Base-by-base conservation (phyloP, 495 filamentous ascomycete genomes). In the Glonium stellatum region DNA sequence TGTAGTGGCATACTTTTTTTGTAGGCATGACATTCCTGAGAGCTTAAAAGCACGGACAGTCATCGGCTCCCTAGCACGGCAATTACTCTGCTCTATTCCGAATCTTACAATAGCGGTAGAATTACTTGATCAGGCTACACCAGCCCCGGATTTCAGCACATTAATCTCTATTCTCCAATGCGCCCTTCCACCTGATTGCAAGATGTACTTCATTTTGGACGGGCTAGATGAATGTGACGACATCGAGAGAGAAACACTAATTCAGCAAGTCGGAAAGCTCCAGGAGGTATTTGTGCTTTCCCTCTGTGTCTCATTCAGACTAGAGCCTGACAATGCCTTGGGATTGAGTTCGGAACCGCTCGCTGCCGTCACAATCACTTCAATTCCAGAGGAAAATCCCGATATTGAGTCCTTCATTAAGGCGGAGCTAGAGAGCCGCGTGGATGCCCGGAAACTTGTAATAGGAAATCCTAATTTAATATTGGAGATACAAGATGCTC, bases 1-100 rank as follows among this genome's bases (percentile, higher is more conserved):
- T 23, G 31, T 59, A 22, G 65, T 76, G n/a, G 69, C 70, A 0
- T 78, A 75, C 61, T 79, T 77, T 69, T 79, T 79, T 68, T 76
- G 70, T 59, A 62, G 69, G n/a, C 62, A 76, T 51, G 72, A 77
- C 56, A 66, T 72, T 53, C 35, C 65, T 25, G 66, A 77, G 46
- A 73, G 71, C 58, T 63, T 76, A 59, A 73, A 71, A 54, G 66
- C 72, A 9, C 58, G 61, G 23, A 76, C 71, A 31, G 62, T 78
- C 44, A 57, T 78, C 58, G 69, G 75, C 21, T 75, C 68, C 53
- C 55, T 78, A 15, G 67, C 69, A 50, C 70, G 74, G 58, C 76
- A 79, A 60, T 50, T 78, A 12, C 47, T 78, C 22, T 37, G 55
- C 23, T 46, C 60, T 8, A 36, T 63, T 19, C 55, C 37, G 58